These are phyloP conservation scores for Lodderomyces orthopsilosis DNA, from an alignment of 1,139 yeast species.

Conservation along the genomic window DNA sequence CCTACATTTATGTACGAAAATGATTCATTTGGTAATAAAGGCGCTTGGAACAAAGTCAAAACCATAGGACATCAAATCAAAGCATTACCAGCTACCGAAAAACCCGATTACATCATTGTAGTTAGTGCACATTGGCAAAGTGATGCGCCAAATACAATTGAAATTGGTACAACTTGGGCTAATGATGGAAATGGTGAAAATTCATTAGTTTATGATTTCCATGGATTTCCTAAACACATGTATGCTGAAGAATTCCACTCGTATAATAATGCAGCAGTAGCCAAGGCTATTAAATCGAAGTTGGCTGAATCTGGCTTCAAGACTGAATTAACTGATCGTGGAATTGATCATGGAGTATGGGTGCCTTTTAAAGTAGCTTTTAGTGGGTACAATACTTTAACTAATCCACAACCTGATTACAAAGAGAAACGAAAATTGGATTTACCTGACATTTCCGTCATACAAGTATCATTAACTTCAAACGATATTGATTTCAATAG, in stretches of 20 bases:
- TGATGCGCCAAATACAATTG: slow-evolving; percentile 35
- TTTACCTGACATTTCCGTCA: slow-evolving; percentile 47
- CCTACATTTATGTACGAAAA: slow-evolving; percentile 63
- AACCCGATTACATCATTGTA: slow-evolving; percentile 64
- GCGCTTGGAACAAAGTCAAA: slow-evolving; percentile 56
- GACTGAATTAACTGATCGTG: slow-evolving; percentile 48
- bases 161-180: slow-evolving; percentile 32
- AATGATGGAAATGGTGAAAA: slow-evolving; percentile 16
- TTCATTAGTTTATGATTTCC: slow-evolving; percentile 64
- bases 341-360: slow-evolving; percentile 83
- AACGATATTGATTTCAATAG: slow-evolving; percentile 43
- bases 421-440: slow-evolving; percentile 32
- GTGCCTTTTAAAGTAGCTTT: slow-evolving; percentile 76
- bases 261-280: slow-evolving; percentile 37
- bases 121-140: slow-evolving; percentile 82
- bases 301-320: slow-evolving; percentile 44
- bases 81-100: slow-evolving; percentile 24
- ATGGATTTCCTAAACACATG: slow-evolving; percentile 65
- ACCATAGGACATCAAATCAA: slow-evolving; percentile 52
- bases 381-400: slow-evolving; percentile 35
- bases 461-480: slow-evolving; percentile 64
- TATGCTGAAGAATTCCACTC: slow-evolving; percentile 62
- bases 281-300: slow-evolving; percentile 41
- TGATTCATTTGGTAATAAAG: slow-evolving; percentile 45
- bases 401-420: slow-evolving; percentile 13